phyloP scores from a whole-genome alignment of 495 filamentous ascomycete species.

The Geopyxis carbonaria region DNA sequence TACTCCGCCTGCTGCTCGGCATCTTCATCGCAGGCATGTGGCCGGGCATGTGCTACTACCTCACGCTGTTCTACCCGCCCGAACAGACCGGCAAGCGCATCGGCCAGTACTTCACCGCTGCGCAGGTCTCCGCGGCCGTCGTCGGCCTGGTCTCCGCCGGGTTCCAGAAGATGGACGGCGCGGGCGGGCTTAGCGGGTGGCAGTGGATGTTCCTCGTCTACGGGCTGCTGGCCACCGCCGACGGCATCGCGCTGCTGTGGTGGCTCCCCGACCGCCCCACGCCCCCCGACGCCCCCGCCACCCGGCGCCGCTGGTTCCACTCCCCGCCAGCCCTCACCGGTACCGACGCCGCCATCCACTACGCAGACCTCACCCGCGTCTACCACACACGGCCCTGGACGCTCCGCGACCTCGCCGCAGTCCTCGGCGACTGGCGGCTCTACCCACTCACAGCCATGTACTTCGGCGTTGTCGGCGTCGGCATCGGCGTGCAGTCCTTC shows the following conservation, averaged over 20 bases:
- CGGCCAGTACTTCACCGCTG: conserved; percentile 74
- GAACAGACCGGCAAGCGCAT: conserved; percentile 74
- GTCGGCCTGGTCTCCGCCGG: conserved; percentile 81
- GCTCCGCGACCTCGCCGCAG: conserved; percentile 43
- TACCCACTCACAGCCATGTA: conserved; percentile 83
- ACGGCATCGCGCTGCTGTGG: conserved; percentile 61
- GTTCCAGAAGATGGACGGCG: conserved; percentile 78
- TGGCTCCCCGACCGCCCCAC: conserved; percentile 77
- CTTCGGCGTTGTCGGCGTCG: conserved; percentile 83
- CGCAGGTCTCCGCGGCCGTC: conserved; percentile 77
- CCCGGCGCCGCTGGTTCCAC: conserved; percentile 38
- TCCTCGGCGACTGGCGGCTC: conserved; percentile 68
- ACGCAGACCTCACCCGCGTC: conserved; percentile 64
- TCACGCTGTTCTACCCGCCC: conserved; percentile 83
- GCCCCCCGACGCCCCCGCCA: conserved; percentile 39
- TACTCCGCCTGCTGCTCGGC: conserved; percentile 71
- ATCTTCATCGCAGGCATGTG: conserved; percentile 86
- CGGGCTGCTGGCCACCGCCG: conserved; percentile 51
- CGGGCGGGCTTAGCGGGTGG: conserved; percentile 60
- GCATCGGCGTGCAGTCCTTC: conserved; percentile 75
- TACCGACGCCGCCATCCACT: conserved; percentile 65
- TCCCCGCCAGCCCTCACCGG: conserved; percentile 48
- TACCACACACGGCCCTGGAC: conserved; percentile 59
- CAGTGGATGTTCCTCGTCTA: conserved; percentile 94
- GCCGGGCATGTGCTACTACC: conserved; percentile 88